Percentiles rank a stretch among this genome's conserved stretches.
These are phyloP conservation scores for Monarda citriodora DNA, from an alignment of 305 asterid genomes.

Conservation along the genomic window DNA sequence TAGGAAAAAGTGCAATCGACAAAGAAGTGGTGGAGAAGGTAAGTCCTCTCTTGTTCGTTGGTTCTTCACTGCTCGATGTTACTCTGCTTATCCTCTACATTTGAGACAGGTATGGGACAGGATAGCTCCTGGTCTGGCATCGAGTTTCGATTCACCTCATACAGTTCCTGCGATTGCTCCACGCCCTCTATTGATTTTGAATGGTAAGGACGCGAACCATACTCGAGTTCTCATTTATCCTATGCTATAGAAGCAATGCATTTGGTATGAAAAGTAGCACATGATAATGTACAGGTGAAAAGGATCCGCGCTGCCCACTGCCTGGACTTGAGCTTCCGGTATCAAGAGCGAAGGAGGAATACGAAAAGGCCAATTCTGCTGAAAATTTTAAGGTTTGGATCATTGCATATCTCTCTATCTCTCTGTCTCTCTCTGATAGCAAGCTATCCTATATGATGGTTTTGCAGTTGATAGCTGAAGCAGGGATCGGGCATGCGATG, in stretches of 20 bases:
- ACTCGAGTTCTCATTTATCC: neutral
- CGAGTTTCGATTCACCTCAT: conserved; percentile 75
- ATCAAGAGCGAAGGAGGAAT: conserved; percentile 41
- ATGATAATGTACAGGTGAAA: conserved; percentile 39
- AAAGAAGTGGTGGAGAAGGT: conserved; percentile 92
- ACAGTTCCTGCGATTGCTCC: conserved; percentile 72
- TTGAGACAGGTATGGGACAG: conserved; percentile 85
- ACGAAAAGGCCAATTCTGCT: conserved; percentile 25
- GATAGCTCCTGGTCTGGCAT: conserved; percentile 89
- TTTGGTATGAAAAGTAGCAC: conserved; percentile 16
- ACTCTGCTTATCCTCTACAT: neutral
- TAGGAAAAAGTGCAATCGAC: conserved; percentile 64
- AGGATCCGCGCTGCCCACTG: conserved; percentile 90
- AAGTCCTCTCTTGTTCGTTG: conserved; percentile 14
- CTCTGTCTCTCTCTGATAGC: neutral
- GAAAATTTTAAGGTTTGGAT: conserved; percentile 56
- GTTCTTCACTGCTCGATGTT: conserved; percentile 3
- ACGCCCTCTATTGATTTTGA: conserved; percentile 85
- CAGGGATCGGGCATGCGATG: conserved; percentile 80
- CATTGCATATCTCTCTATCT: neutral
- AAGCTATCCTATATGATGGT: neutral
- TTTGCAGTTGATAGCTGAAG: conserved; percentile 58
- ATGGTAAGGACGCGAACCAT: conserved; percentile 42
- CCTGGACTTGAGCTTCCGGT: conserved; percentile 62
- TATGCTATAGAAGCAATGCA: conserved; percentile 8